These are phyloP conservation scores for Pulveroboletus sp. DNA, from an alignment of 768 basidiomycete genomes.

Conservation along the genomic window DNA sequence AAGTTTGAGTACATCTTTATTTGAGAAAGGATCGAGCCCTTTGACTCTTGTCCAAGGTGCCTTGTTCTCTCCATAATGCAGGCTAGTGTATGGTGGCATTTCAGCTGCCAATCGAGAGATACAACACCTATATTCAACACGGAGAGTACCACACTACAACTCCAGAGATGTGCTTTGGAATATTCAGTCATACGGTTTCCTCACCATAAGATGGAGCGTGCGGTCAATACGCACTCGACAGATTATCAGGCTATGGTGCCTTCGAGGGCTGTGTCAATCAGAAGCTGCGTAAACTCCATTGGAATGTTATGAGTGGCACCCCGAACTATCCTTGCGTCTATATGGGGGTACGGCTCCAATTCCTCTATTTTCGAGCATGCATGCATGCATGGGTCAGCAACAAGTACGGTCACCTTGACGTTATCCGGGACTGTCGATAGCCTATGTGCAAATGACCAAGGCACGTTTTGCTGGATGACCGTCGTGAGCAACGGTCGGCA, in stretches of 20 bases:
- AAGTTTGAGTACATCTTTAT: too few relatives aligned
- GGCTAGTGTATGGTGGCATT: too few relatives aligned
- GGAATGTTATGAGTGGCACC: conserved; percentile 14
- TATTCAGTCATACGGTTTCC: too few relatives aligned
- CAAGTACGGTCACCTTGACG: conserved; percentile 9
- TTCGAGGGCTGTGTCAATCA: conserved; percentile 13
- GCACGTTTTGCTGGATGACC: conserved; percentile 15
- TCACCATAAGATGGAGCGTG: too few relatives aligned
- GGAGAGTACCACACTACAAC: too few relatives aligned
- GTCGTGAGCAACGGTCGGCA: not conserved
- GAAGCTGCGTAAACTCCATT: conserved; percentile 8
- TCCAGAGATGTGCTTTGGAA: too few relatives aligned
- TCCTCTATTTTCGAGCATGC: not conserved
- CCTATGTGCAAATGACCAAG: conserved; percentile 19
- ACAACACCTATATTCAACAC: too few relatives aligned
- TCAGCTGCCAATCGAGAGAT: too few relatives aligned
- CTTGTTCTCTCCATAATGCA: too few relatives aligned
- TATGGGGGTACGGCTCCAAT: conserved; percentile 2
- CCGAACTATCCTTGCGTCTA: conserved; percentile 2
- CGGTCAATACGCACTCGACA: too few relatives aligned
- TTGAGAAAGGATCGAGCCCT: too few relatives aligned
- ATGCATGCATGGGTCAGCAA: conserved; percentile 12
- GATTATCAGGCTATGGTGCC: not conserved
- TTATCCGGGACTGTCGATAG: conserved; percentile 4
- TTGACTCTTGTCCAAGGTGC: too few relatives aligned